Conservation (phyloP, 495 filamentous ascomycete genomes). For the Cetradonia linearis region DNA sequence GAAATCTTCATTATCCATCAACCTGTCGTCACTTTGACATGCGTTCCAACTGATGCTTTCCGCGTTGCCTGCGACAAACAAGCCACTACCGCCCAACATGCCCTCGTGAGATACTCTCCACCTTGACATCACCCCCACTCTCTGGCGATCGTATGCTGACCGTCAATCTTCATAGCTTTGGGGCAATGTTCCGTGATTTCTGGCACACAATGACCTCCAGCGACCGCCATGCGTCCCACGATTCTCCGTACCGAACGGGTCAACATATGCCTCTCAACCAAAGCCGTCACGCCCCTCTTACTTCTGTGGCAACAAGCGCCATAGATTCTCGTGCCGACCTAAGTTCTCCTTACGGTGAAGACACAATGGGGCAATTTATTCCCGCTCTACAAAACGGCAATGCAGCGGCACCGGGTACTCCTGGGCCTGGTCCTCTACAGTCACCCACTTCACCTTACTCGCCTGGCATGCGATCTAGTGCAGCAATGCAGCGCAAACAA, state of each 20-base stretch:
- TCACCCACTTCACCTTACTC: constrained; percentile 65
- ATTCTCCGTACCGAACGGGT: constrained; percentile 78
- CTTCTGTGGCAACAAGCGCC: constrained; percentile 67
- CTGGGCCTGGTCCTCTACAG: constrained; percentile 30
- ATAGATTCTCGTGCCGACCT: constrained; percentile 69
- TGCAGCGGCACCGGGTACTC: constrained; percentile 48
- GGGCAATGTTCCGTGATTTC: constrained; percentile 61
- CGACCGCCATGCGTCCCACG: constrained; percentile 68
- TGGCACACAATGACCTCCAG: constrained; percentile 92
- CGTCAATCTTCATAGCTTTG: constrained; percentile 37
- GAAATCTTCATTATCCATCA: not conserved
- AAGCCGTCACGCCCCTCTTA: constrained; percentile 60
- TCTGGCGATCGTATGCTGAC: constrained; percentile 8
- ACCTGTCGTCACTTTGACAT: not conserved
- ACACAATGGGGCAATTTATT: constrained; percentile 42
- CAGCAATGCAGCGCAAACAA: constrained; percentile 44
- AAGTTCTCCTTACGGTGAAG: constrained; percentile 60
- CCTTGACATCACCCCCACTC: not conserved
- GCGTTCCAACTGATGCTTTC: constrained; percentile 4
- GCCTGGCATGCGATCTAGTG: constrained; percentile 73
- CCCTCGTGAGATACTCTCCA: constrained; percentile 13
- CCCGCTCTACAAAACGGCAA: constrained; percentile 45
- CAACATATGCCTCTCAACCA: constrained; percentile 68
- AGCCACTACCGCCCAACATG: constrained; percentile 15
- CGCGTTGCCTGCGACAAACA: constrained; percentile 13